Conservation (phyloP, 805 yeast species). For the Metschnikowia peoriensis region DNA sequence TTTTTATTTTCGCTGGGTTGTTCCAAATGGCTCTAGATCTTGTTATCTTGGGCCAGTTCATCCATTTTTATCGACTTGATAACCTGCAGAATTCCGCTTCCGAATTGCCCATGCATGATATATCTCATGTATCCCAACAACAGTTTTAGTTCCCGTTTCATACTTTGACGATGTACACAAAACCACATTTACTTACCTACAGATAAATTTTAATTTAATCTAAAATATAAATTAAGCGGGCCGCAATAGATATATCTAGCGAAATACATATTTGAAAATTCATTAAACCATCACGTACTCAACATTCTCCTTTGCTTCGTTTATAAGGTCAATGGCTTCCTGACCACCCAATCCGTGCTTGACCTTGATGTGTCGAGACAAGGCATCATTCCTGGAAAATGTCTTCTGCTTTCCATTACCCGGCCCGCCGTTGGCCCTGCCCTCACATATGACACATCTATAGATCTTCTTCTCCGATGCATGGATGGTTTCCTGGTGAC, state of each 20-base stretch:
- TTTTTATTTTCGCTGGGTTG: conserved; percentile 68
- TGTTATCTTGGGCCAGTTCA: conserved; percentile 68
- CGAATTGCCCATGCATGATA: conserved; percentile 13
- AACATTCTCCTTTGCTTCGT: conserved; percentile 74
- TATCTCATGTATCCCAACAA: neutral
- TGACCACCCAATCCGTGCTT: conserved; percentile 74
- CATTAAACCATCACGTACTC: conserved; percentile 45
- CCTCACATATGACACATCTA: conserved; percentile 47
- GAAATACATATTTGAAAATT: neutral
- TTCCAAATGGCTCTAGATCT: conserved; percentile 78
- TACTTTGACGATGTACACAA: neutral
- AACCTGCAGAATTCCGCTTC: neutral
- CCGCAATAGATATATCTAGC: conserved; percentile 4
- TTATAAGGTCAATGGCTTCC: conserved; percentile 68
- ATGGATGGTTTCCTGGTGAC: conserved; percentile 50
- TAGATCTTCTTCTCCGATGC: conserved; percentile 45
- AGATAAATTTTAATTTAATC: neutral
- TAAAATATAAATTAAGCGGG: neutral
- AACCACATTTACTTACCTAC: neutral
- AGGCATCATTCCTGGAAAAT: conserved; percentile 47
- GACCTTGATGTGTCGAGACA: conserved; percentile 58
- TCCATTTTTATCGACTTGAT: conserved; percentile 50
- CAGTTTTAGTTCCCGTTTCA: neutral
- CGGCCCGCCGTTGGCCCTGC: conserved; percentile 44
- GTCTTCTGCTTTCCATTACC: conserved; percentile 51